Evolutionary conservation across 306 rosid genomes (phyloP), one percentile per base, ranked within the genome.

Genomic region (Carpinus fangiana): DNA sequence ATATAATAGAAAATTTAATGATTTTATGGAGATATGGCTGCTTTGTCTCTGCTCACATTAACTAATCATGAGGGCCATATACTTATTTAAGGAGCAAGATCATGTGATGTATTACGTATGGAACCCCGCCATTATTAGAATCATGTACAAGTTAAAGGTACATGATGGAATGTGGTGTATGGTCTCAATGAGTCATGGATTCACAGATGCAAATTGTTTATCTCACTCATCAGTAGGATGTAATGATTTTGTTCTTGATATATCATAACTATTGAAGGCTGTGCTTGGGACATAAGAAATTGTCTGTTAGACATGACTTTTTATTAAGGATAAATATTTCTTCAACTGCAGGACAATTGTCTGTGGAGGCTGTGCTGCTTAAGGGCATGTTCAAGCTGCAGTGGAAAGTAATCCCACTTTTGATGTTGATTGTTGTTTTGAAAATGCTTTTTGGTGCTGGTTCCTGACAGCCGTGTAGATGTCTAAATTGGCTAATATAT

Each of bases 291-390:
- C 7, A 41, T 59, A 12, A 12, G 11, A 52, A 16, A 13, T 13
- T 16, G 8, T 13, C 7, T 52, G 16, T 13, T 52, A 14, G 73
- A 80, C 67, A 53, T 43, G 64, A 69, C 11, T 46, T 17, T 76
- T 76, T 65, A 16, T 56, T 72, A 64, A 48, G 0, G 73, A 18
- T 9, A 18, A 87, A 41, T 66, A 43, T 66, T 34, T n/a, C 54
- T 1, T 10, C 12, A 45, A 75, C 73, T 78, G 83, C 79, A 95
- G 99, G 84, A 82, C 94, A 82, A 81, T 95, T 66, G 80, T 90
- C 61, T 93, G 96, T 68, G 99, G 98, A 84, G 90, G 94, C 73
- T 95, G 94, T 75, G 90, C 76, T 71, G 90, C 87, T 45, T 92
- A 88, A 11, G 76, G 55, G 38, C 20, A 36, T 45, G 46, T 47